Evolutionary conservation across 768 basidiomycete genomes (phyloP), one percentile per base, ranked within the genome.

Genomic region (Amanita phalloides): DNA sequence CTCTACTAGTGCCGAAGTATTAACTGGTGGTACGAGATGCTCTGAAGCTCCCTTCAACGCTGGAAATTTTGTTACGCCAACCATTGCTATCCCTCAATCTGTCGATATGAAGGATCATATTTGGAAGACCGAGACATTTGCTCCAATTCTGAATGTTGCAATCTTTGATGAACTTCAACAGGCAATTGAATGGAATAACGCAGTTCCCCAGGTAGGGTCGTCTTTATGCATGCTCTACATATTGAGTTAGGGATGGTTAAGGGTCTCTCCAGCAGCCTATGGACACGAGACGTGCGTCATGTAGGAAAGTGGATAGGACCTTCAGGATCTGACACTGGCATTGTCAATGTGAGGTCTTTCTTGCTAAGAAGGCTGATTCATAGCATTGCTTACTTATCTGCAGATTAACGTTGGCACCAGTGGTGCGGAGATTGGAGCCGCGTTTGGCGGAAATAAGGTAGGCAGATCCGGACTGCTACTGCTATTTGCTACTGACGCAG

Each of bases 401-500:
- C 57, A 79, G 76, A 74, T 79, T 23, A 79, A 78, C 62, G 78
- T 77, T 56, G 77, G 78, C 42, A 79, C 77, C 7, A 77, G 76
- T 61, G 78, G 78, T 57, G 78, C 78, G 46, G 78, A 79, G 60
- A 79, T 79, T 58, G 78, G 78, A 46, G 91, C 90, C 42, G 89
- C 88, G 0, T 97, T 97, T 64, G 94, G 94, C 54, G 95, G 90
- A 50, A 93, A 94, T 74, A 93, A 93, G 82, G 86, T 84, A 49
- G 60, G 72, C 63, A 50, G 60, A 60, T 55, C 48, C 33, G 55
- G 36, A 28, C 17, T 33, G 6, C n/a, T 32, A 35, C 44, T 54
- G 44, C 33, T 11, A 25, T 35, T 45, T 43, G 26, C 20, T 25
- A 43, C 41, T 41, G 13, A 33, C 35, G 25, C 9, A 30, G 23